Base-by-base conservation (phyloP, 495 filamentous ascomycete species). In the Rusavskia elegans region DNA sequence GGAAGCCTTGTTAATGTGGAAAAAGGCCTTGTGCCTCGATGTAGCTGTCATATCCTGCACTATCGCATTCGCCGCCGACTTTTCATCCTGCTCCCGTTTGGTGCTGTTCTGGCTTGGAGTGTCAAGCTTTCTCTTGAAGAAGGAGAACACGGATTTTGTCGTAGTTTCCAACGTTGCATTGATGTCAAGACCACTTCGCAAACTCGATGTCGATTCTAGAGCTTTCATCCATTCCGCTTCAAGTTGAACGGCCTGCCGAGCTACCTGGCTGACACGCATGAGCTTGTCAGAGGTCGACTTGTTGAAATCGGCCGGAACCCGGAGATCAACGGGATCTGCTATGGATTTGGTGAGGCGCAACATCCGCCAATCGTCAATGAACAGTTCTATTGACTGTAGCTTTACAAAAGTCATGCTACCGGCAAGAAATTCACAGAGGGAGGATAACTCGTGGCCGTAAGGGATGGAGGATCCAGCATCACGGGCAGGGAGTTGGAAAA, bases 331-430 rank as follows among this genome's bases (percentile, higher is more conserved):
- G 30, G 81, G 79, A 7, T 89, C 88, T 2, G 89, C 87, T 2
- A 77, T 77, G 62, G 92, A 93, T 69, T 97, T 97, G 5, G 74
- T 72, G 21, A 99, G 65, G 16, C 72, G 71, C 25, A 95, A 64
- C 19, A 99, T 68, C 54, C 79, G 84, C 73, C 80, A 86, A 55
- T 94, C 84, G 62, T 97, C 89, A 40, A 99, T 73, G 77, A 80
- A 87, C 37, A 99, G 73, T 55, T 97, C 92, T 49, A 99, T 88
- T 29, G 75, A 74, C 62, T 93, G 73, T 38, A 99, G 70, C 1
- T 83, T 81, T 40, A 99, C 89, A 66, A 99, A 99, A 9, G 93
- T 99, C 66, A 99, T 72, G 66, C 90, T 95, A 38, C 88, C 96
- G 2, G 86, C 81, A 49, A 99, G 71, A 58, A 99, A 99, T 66